These are phyloP conservation scores for Chlamydomonas reinhardtii DNA, from an alignment of 163 green algal species.

Conservation along the genomic window DNA sequence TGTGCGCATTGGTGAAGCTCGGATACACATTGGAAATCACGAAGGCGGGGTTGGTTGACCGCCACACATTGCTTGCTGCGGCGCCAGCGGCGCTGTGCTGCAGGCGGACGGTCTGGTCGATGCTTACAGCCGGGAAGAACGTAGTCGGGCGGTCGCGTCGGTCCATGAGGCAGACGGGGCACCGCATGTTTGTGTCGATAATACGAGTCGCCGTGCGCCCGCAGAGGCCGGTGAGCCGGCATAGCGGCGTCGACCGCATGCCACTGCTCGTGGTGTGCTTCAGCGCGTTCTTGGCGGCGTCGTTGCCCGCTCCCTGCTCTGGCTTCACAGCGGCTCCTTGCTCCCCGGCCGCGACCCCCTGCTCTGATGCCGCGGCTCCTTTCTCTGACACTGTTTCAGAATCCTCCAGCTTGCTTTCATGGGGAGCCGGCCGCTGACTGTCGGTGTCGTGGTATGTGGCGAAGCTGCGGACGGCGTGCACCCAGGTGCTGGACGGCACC, in stretches of 20 bases:
- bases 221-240: conserved; percentile 22
- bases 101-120: conserved; percentile 6
- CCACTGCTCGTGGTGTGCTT: not conserved
- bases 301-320: no score
- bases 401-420: not conserved
- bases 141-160: not conserved
- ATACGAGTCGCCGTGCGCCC: conserved; percentile 6
- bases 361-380: no score
- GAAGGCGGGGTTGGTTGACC: no score
- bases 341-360: no score
- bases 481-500: no score
- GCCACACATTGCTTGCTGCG: no score
- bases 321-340: no score
- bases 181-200: conserved; percentile 28
- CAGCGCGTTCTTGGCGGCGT: not conserved
- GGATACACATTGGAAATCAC: no score
- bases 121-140: conserved; percentile 16
- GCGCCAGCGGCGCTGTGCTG: not conserved
- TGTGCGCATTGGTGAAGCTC: no score
- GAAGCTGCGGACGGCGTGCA: no score
- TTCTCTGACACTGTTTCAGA: no score
- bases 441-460: not conserved
- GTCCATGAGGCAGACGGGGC: conserved; percentile 7
- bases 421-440: not conserved
- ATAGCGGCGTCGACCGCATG: not conserved